phyloP scores from a whole-genome alignment of 2,329 filamentous ascomycete species.

The Plenodomus lindquistii region DNA sequence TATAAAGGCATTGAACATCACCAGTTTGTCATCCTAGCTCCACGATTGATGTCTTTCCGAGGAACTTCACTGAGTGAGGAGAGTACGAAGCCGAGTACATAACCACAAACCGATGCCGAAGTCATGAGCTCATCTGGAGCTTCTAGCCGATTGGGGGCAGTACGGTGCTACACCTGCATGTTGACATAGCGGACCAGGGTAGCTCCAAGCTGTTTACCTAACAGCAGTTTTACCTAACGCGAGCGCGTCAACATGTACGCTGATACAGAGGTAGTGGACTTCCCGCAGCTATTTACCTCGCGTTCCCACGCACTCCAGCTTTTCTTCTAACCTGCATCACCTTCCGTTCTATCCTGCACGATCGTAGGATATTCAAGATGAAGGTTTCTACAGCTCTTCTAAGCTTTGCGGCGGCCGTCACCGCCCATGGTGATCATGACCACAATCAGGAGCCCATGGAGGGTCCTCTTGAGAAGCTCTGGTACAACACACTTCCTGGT shows the following conservation, averaged over 20 bases:
- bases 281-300: slow-evolving; percentile 25
- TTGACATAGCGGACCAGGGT: slow-evolving; percentile 25
- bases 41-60: background rate
- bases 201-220: slow-evolving; percentile 42
- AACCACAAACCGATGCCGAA: slow-evolving; percentile 9
- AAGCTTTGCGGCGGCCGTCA: slow-evolving; percentile 54
- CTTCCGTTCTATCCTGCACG: slow-evolving; percentile 3
- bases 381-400: slow-evolving; percentile 31
- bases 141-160: slow-evolving; percentile 27
- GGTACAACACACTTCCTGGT: slow-evolving; percentile 82
- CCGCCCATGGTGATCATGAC: slow-evolving; percentile 63
- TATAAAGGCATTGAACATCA: background rate
- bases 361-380: slow-evolving; percentile 22
- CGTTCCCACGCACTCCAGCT: slow-evolving; percentile 8
- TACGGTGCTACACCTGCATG: slow-evolving; percentile 25
- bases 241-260: slow-evolving; percentile 28
- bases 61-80: background rate
- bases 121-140: slow-evolving; percentile 6
- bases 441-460: slow-evolving; percentile 62
- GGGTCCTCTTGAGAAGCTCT: slow-evolving; percentile 74
- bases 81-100: background rate
- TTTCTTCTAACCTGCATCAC: slow-evolving; percentile 1
- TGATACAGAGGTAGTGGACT: slow-evolving; percentile 28
- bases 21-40: background rate
- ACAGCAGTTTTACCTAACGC: slow-evolving; percentile 40